phyloP scores from a whole-genome alignment of 2,329 filamentous ascomycete species.

The Fusarium veterinarium region DNA sequence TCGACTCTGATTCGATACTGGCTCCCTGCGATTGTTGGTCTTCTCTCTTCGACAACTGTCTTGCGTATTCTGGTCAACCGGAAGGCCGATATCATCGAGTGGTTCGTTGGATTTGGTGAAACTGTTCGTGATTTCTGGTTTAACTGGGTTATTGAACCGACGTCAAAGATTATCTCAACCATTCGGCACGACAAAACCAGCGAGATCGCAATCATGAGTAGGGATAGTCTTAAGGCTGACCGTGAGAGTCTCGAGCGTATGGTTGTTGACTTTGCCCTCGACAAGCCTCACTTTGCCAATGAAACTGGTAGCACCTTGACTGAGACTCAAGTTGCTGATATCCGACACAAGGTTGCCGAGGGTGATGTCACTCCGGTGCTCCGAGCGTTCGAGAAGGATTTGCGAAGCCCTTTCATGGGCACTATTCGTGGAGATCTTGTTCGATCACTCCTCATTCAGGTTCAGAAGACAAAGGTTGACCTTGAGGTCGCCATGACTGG shows the following conservation, averaged over 20 bases:
- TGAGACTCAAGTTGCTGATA: slow-evolving; percentile 76
- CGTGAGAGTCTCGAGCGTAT: slow-evolving; percentile 93
- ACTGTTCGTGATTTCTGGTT: slow-evolving; percentile 92
- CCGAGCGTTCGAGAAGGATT: slow-evolving; percentile 89
- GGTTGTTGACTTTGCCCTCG: slow-evolving; percentile 94
- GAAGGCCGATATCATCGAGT: slow-evolving; percentile 80
- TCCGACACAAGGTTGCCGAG: slow-evolving; percentile 84
- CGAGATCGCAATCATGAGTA: slow-evolving; percentile 97
- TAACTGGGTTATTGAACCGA: slow-evolving; percentile 94
- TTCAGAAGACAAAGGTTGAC: slow-evolving; percentile 99
- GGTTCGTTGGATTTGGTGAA: slow-evolving; percentile 81
- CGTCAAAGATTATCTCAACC: slow-evolving; percentile 84
- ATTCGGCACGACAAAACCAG: slow-evolving; percentile 93
- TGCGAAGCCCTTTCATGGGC: slow-evolving; percentile 83
- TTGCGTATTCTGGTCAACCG: slow-evolving; percentile 80
- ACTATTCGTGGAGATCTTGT: slow-evolving; percentile 88
- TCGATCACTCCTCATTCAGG: slow-evolving; percentile 90
- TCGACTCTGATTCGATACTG: slow-evolving; percentile 84
- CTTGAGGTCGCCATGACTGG: slow-evolving; percentile 95
- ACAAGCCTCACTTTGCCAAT: slow-evolving; percentile 75
- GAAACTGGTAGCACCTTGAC: slow-evolving; percentile 62
- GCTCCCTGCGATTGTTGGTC: slow-evolving; percentile 77
- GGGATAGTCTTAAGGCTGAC: slow-evolving; percentile 89
- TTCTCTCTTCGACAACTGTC: slow-evolving; percentile 89
- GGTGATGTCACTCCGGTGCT: slow-evolving; percentile 94